phyloP scores from a whole-genome alignment of 352 stramenopile genomes.

The Globisporangium cystogenes region DNA sequence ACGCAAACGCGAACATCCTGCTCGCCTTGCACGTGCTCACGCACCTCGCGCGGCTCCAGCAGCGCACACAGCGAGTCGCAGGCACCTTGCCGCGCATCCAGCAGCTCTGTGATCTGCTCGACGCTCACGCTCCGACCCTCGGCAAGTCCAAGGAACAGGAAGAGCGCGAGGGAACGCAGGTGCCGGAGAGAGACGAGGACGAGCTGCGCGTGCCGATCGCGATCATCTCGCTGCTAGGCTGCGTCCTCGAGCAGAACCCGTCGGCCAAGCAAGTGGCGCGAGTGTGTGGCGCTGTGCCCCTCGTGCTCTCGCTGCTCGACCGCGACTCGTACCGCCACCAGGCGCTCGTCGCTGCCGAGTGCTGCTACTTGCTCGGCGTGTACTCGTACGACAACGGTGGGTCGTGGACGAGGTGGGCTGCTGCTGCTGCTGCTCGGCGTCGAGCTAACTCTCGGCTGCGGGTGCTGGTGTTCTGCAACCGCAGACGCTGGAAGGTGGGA shows the following conservation, averaged over 20 bases:
- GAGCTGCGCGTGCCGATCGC: constrained; percentile 12
- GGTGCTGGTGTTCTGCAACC: constrained; percentile 3
- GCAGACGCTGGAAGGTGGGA: constrained; percentile 24
- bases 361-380: constrained; percentile 44
- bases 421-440: background rate
- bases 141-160: constrained; percentile 8
- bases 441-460: background rate
- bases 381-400: constrained; percentile 57
- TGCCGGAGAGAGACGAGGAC: constrained; percentile 8
- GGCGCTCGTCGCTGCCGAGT: constrained; percentile 31
- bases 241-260: constrained; percentile 23
- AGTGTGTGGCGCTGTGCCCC: constrained; percentile 19
- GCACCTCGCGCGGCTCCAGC: constrained; percentile 20
- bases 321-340: constrained; percentile 21
- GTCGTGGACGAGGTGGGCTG: constrained; percentile 6
- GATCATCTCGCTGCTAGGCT: constrained; percentile 14
- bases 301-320: constrained; percentile 29
- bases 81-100: constrained; percentile 17
- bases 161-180: constrained; percentile 2
- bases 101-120: constrained; percentile 21
- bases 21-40: constrained; percentile 26
- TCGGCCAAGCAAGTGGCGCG: constrained; percentile 30
- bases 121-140: constrained; percentile 9
- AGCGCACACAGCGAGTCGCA: constrained; percentile 21
- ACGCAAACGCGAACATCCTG: constrained; percentile 14